Evolutionary conservation across 2,329 filamentous ascomycete genomes (phyloP), one percentile per base, ranked within the genome.

Genomic region (Colletotrichum somersetense): DNA sequence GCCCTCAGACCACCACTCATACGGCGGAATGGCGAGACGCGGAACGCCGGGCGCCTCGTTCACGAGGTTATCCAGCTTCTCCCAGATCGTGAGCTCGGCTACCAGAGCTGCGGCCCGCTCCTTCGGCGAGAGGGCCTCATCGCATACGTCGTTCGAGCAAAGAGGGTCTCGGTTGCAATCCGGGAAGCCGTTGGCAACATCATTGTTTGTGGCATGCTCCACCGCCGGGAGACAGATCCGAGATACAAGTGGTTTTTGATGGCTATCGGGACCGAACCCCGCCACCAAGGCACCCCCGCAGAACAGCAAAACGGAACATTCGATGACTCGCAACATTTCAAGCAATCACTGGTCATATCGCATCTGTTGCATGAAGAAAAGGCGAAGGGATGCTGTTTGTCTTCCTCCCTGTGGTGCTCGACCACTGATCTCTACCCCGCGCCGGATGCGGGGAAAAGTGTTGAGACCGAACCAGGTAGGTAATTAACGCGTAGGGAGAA

Each of bases 1-100:
- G 1, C 87, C 89, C 78, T 90, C 89, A 56, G 84, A 87, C 88
- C 89, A 91, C 83, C 89, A 90, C 75, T 88, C 82, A 74, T 92
- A 92, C 0, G 84, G 78, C 0, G 87, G 86, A 0, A 91, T 80
- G 6, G 89, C 89, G 0, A 92, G 82, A 38, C 89, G 82, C 1
- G 86, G 81, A 8, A 88, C 85, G 0, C 89, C 89, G 0, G 84
- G 78, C 5, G 77, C 79, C 64, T 79, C 77, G 67, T 80, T 82
- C 14, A 80, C 77, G 26, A 80, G 77, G 56, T 82, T 82, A 68
- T 88, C 88, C 30, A 90, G 84, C 74, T 89, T 88, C 77, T 90
- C 88, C 52, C 83, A 83, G 14, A 86, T 79, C 4, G 81, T 87
- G 75, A 90, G 85, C 30, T 84, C 81, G 1, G 83, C 82, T 44